phyloP scores from a whole-genome alignment of 208 protist species.

The Trypanosoma caninum region DNA sequence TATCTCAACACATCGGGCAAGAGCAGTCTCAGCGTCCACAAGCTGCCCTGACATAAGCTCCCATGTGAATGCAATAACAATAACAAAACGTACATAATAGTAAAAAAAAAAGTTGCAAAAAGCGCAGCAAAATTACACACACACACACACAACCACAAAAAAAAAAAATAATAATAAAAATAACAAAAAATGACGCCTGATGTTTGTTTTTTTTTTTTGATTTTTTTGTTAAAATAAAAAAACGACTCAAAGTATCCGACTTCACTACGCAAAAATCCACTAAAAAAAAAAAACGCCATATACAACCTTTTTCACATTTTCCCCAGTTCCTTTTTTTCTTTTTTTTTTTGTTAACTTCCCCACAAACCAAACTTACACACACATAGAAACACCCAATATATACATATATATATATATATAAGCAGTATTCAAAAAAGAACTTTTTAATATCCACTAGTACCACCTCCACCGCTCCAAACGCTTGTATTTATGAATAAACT shows the following conservation, averaged over 20 bases:
- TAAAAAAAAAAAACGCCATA: background rate
- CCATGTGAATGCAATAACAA: background rate
- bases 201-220: background rate
- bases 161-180: background rate
- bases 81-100: constrained; percentile 15
- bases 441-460: constrained; percentile 81
- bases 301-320: too few relatives aligned
- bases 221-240: background rate
- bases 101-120: constrained; percentile 14
- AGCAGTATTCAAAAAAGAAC: background rate
- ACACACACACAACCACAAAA: background rate
- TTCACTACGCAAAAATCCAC: background rate
- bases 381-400: background rate
- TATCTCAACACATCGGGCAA: constrained; percentile 49
- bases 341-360: too few relatives aligned
- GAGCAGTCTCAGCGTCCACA: constrained; percentile 55
- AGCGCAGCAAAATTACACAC: background rate
- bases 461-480: constrained; percentile 88
- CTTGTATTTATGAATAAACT: constrained; percentile 91
- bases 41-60: constrained; percentile 65
- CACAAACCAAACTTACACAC: background rate
- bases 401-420: constrained; percentile 3
- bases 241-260: background rate
- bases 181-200: background rate
- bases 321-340: too few relatives aligned